Base-by-base conservation (phyloP, 805 yeast species). In the Saccharomycopsis sp. region DNA sequence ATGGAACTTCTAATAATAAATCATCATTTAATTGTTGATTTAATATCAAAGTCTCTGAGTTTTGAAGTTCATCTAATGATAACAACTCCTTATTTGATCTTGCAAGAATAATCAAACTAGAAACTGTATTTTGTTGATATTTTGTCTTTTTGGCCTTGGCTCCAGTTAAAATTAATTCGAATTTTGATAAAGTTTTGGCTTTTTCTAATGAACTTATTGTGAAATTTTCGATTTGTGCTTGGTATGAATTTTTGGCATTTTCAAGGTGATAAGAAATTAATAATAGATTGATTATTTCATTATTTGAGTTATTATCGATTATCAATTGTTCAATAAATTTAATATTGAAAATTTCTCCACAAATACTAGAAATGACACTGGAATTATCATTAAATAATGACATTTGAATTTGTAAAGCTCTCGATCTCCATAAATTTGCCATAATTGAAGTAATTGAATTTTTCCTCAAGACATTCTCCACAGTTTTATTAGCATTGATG, bases 121-220 rank as follows among this genome's bases (percentile, higher is more conserved):
- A 72, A 20, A 79, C 72, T n/a, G 78, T 74, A 26, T 65, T 68
- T 36, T 69, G 68, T 60, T 89, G 97, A 56, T 65, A 84, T 57
- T 83, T 83, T 3, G 97, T 89, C 54, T 92, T 69, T 55, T 77
- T 80, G 8, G 95, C 96, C 50, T 77, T 77, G 41, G 92, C 83
- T 49, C 97, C 97, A 1, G 96, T 82, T 34, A 89, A 61, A 1
- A 79, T 71, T 48, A 79, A 71, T 37, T 71, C 62, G 35, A 86
- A 66, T 1, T 74, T 70, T 0, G 87, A 74, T 9, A 79, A 54
- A 12, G 70, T 67, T 33, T 74, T 70, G 2, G 78, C 84, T 46
- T 69, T 69, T 1, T 62, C 58, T 45, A 83, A 61, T 3, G 74
- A 66, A 5, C 76, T 74, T 18, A 69, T 58, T 1, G 80, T 67